Base-by-base conservation (phyloP, 768 basidiomycete genomes). In the Lenzites betulinus region DNA sequence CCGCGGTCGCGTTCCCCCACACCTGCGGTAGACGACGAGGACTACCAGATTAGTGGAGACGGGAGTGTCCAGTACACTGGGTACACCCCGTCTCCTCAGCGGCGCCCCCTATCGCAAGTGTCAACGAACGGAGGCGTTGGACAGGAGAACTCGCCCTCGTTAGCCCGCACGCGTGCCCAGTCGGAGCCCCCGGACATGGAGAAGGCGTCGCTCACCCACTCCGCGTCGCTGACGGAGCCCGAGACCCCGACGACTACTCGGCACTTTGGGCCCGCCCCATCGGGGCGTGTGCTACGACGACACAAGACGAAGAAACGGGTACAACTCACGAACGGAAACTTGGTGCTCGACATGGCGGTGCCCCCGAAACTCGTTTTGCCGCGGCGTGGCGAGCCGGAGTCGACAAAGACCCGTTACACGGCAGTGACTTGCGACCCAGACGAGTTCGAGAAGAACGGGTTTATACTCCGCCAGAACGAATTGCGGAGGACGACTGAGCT, bases 401-500 rank as follows among this genome's bases (percentile, higher is more conserved):
- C 88, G 70, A 85, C 78, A 65, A 81, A 84, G 69, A 84, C 87
- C 23, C 79, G 90, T 59, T 93, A 89, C 71, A 94, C 95, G 6
- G 94, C 93, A 0, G 90, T 95, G 6, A 97, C 94, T 11, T 93
- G 94, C 71, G 93, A 95, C 70, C 95, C 95, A 1, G 92, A 98
- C 70, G 89, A 95, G 35, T 97, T 95, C 70, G 87, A 91, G 73
- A 83, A 81, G 70, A 85, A 85, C 48, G 88, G 91, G 12, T 95
- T 92, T 73, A 90, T 88, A 60, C 79, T 98, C 30, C 81, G 95
- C 51, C 95, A 97, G 71, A 89, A 89, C 69, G 83, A 91, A 68
- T 83, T 76, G 62, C 85, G 87, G 30, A 81, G 94, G 54, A 82
- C 88, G 57, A 97, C 94, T 13, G 95, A 98, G 69, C 72, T 98